A percentile compares a stretch with the other conserved stretches of the same genome.
phyloP scores from a whole-genome alignment of 257 asterid species.

The Euphrasia confusa region DNA sequence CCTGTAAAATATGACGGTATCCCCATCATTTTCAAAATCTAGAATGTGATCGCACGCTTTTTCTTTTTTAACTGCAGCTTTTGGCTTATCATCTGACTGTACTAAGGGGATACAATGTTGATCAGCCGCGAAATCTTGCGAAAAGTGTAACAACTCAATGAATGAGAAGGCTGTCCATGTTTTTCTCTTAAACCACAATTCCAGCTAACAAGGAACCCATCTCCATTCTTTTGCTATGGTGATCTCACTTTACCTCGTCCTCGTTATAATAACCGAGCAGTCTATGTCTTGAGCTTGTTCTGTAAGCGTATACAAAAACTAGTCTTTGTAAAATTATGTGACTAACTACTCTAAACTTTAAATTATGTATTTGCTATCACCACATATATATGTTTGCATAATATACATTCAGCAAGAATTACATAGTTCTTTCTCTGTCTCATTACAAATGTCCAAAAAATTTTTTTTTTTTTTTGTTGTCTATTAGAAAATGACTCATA shows the following conservation, averaged over 20 bases:
- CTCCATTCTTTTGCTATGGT: constrained; percentile 7
- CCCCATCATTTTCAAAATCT: not conserved
- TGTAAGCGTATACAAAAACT: constrained; percentile 3
- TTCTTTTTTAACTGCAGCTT: constrained; percentile 44
- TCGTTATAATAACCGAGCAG: constrained; percentile 3
- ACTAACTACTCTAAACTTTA: not conserved
- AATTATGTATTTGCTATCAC: too few relatives aligned
- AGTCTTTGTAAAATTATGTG: constrained; percentile 11
- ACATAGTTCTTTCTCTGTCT: too few relatives aligned
- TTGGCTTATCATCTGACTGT: constrained; percentile 96
- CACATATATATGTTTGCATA: too few relatives aligned
- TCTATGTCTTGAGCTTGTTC: constrained; percentile 7
- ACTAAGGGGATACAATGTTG: constrained; percentile 85
- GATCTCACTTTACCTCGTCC: constrained; percentile 7
- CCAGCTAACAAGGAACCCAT: constrained; percentile 8
- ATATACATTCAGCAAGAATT: too few relatives aligned
- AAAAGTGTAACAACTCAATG: constrained; percentile 95
- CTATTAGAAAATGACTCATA: too few relatives aligned
- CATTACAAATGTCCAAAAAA: too few relatives aligned
- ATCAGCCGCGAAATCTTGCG: constrained; percentile 98
- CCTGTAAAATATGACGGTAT: not conserved
- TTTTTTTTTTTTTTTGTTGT: too few relatives aligned
- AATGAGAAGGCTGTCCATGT: constrained; percentile 25
- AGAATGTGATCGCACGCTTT: not conserved
- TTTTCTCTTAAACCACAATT: not conserved